A percentile compares a stretch with the other conserved stretches of the same genome.
Conservation (phyloP, 306 rosid genomes). For the Cucurbita ficifolia region DNA sequence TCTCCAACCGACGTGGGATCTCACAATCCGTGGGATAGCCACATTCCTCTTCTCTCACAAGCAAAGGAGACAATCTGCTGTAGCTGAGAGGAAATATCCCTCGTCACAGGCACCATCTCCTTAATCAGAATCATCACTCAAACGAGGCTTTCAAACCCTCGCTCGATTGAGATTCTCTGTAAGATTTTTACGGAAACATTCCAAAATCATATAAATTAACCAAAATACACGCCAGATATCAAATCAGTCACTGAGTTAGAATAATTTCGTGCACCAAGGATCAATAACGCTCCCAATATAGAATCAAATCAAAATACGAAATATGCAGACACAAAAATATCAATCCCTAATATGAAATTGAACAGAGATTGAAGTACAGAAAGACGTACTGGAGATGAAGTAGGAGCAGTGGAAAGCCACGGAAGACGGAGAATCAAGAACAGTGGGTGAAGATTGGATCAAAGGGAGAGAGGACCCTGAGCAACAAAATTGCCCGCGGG, state of each 20-base stretch:
- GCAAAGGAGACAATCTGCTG: not conserved
- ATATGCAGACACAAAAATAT: not conserved
- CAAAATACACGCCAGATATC: not conserved
- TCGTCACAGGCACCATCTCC: too few relatives aligned
- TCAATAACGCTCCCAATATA: too few relatives aligned
- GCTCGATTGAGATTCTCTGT: not conserved
- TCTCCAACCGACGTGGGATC: too few relatives aligned
- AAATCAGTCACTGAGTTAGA: not conserved
- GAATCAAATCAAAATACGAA: not conserved
- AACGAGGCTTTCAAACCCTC: not conserved
- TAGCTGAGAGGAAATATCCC: not conserved
- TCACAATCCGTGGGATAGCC: too few relatives aligned
- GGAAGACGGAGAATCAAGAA: not conserved
- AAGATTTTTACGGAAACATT: not conserved
- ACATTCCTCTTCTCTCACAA: not conserved
- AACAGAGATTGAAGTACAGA: not conserved
- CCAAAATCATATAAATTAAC: not conserved
- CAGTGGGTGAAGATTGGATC: slow-evolving; percentile 1
- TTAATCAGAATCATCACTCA: not conserved
- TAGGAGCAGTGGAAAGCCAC: not conserved
- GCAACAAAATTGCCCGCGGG: not conserved
- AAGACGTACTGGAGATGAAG: not conserved
- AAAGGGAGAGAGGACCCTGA: not conserved
- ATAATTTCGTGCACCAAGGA: too few relatives aligned
- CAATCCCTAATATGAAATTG: not conserved